Evolutionary conservation across 2,329 filamentous ascomycete species (phyloP).

Genomic region (Aspergillus novofumigatus): DNA sequence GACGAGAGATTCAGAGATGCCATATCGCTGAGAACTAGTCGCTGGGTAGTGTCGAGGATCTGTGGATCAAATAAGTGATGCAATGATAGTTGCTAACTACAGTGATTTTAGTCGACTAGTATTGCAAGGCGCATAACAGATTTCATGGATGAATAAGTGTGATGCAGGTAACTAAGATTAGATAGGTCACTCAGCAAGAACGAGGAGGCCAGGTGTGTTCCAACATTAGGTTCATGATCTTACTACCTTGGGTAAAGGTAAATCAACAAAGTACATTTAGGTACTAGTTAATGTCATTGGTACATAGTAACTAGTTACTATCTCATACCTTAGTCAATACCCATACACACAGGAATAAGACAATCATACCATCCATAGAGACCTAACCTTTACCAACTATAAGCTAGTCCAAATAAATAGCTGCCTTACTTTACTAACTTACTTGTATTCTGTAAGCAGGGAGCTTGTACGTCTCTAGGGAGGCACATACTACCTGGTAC

Average conservation of each 20-base stretch:
- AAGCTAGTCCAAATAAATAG: too few relatives aligned
- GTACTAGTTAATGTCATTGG: background rate
- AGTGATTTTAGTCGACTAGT: background rate
- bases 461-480: too few relatives aligned
- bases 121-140: background rate
- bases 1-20: constrained; percentile 74
- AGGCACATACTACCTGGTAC: too few relatives aligned
- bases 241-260: background rate
- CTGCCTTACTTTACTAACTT: too few relatives aligned
- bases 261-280: background rate
- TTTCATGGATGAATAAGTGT: background rate
- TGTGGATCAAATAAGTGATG: background rate
- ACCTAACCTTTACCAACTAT: too few relatives aligned
- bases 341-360: too few relatives aligned
- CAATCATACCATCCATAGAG: too few relatives aligned
- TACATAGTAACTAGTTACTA: too few relatives aligned
- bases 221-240: background rate
- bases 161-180: background rate
- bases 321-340: background rate
- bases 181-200: background rate
- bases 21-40: constrained; percentile 47
- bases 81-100: background rate
- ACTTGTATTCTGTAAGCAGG: too few relatives aligned
- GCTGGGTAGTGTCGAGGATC: background rate
- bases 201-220: background rate